Conservation (phyloP, 2,329 filamentous ascomycete species). For the Alternaria sp. region DNA sequence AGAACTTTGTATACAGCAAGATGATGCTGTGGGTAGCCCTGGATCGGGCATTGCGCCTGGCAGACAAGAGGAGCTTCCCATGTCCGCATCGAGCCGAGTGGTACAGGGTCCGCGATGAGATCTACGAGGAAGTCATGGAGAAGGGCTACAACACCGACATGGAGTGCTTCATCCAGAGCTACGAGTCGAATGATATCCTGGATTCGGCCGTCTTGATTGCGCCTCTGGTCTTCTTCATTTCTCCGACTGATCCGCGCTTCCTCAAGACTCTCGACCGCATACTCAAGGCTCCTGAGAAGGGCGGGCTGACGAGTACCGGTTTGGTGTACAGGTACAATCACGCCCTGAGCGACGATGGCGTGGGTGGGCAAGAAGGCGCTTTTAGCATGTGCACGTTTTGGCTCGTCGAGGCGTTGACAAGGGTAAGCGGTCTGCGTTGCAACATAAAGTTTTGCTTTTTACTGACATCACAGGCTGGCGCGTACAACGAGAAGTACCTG, state of each 20-base stretch:
- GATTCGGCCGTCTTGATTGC: conserved; percentile 79
- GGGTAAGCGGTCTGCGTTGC: conserved; percentile 58
- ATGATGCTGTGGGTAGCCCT: conserved; percentile 85
- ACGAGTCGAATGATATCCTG: conserved; percentile 71
- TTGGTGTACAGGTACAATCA: conserved; percentile 79
- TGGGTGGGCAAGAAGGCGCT: conserved; percentile 75
- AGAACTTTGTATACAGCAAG: conserved; percentile 82
- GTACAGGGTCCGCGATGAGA: conserved; percentile 68
- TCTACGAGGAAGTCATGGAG: conserved; percentile 81
- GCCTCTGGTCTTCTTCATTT: conserved; percentile 79
- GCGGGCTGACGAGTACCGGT: conserved; percentile 75
- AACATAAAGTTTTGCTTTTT: conserved; percentile 2
- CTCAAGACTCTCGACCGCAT: conserved; percentile 74
- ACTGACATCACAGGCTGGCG: conserved; percentile 33
- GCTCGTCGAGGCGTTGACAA: conserved; percentile 78
- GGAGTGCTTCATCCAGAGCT: conserved; percentile 76
- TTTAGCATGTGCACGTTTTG: conserved; percentile 86
- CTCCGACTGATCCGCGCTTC: conserved; percentile 78
- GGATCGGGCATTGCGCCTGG: conserved; percentile 74
- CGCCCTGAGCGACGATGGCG: conserved; percentile 71
- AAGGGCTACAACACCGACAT: conserved; percentile 76
- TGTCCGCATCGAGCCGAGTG: conserved; percentile 73
- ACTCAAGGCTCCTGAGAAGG: conserved; percentile 73
- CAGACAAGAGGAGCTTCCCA: conserved; percentile 77
- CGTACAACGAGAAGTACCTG: conserved; percentile 69